Evolutionary conservation across 345 rosid genomes (phyloP).

Genomic region (Citrus reticulata): DNA sequence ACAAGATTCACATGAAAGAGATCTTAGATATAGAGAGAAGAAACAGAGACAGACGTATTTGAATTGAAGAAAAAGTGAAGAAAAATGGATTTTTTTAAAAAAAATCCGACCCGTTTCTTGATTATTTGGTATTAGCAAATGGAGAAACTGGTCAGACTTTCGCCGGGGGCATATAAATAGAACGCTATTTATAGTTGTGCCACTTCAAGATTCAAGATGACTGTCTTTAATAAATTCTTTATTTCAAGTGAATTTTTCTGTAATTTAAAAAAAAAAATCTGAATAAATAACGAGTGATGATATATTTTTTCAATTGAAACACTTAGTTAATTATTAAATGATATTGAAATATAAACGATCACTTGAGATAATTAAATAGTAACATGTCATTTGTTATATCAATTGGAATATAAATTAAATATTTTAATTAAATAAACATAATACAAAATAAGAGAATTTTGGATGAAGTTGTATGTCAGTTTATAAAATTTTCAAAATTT

Average conservation of each 20-base stretch:
- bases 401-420: no score
- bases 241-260: not conserved
- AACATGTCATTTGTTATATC: no score
- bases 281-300: no score
- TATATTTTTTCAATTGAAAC: no score
- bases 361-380: no score
- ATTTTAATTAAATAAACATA: no score
- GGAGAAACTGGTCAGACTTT: not conserved
- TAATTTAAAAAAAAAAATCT: no score
- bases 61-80: not conserved
- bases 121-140: not conserved
- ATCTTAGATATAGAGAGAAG: not conserved
- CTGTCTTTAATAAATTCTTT: not conserved
- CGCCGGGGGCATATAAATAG: not conserved
- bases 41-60: not conserved
- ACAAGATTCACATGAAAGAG: not conserved
- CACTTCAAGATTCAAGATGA: not conserved
- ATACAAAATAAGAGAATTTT: no score
- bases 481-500: no score
- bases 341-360: no score
- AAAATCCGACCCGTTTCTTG: not conserved
- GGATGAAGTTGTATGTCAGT: accelerated
- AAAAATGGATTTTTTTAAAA: not conserved
- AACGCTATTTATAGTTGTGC: no score
- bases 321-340: no score